Base-by-base conservation (phyloP, 139 green algal species). In the Micractinium conductrix region DNA sequence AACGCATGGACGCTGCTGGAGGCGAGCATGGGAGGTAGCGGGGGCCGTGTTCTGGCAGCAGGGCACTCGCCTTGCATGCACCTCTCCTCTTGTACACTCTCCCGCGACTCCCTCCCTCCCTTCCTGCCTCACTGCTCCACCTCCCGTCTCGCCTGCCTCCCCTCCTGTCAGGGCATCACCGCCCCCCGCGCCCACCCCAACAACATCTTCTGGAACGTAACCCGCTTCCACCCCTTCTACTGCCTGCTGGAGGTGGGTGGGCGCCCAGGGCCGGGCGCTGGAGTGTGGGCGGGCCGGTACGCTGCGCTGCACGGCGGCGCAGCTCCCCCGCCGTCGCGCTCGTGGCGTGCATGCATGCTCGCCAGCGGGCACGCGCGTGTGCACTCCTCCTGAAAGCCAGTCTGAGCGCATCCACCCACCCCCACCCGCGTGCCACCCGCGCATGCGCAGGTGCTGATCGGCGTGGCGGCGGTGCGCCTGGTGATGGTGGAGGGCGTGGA, bases 201-300 rank as follows among this genome's bases (percentile, higher is more conserved):
- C 69, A 45, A 72, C 43, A 43, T 85, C 69, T 63, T 85, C 26
- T 85, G 68, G 68, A 85, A 85, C 50, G 30, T 85, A 53, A 85
- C 70, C 21, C 80, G 80, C 70, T 85, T 85, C 80, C 69, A 85
- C 80, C 80, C 80, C 80, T 85, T 85, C 80, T 85, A 85, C 40
- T 74, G 69, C 48, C 50, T 85, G 50, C 12, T 85, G 37, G 80
- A 85, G 80, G 80, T 80, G 73, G 62, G n/a, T 40, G 62, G 4
- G 62, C 30, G n/a, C n/a, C n/a, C n/a, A n/a, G n/a, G n/a, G n/a
- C n/a, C n/a, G n/a, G n/a, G n/a, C n/a, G n/a, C n/a, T n/a, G n/a
- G n/a, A n/a, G n/a, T 70, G 62, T 70, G 62, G 4, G 22, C 37
- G 28, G 22, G n/a, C 30, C 5, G 30, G 62, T 35, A 19, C 30